Percentiles rank a stretch among this genome's conserved stretches.
These are phyloP conservation scores for Tricholoma bakamatsutake DNA, from an alignment of 768 basidiomycete genomes.

Conservation along the genomic window DNA sequence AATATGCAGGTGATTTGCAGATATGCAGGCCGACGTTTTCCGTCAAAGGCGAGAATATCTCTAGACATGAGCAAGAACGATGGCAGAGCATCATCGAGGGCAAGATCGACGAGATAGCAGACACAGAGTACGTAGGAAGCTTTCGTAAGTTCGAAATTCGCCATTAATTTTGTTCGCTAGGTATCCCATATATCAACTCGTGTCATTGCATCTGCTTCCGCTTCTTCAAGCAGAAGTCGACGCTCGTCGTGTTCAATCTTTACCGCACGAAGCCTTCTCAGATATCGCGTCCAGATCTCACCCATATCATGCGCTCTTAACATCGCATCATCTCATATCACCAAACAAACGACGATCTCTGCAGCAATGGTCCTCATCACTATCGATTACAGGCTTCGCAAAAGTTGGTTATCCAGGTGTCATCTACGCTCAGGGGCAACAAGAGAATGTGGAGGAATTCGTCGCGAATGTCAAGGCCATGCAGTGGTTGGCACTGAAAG, in stretches of 20 bases:
- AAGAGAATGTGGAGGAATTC: slow-evolving; percentile 53
- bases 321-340: slow-evolving; percentile 69
- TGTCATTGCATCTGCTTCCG: slow-evolving; percentile 54
- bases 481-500: slow-evolving; percentile 71
- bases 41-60: slow-evolving; percentile 42
- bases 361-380: slow-evolving; percentile 48
- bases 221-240: slow-evolving; percentile 38
- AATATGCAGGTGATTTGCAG: slow-evolving; percentile 9
- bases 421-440: slow-evolving; percentile 61
- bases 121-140: slow-evolving; percentile 24
- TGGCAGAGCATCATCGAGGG: slow-evolving; percentile 40
- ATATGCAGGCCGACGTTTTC: slow-evolving; percentile 20
- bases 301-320: slow-evolving; percentile 56
- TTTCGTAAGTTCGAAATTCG: neutral
- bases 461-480: slow-evolving; percentile 62
- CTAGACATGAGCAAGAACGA: slow-evolving; percentile 41
- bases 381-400: slow-evolving; percentile 57
- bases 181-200: slow-evolving; percentile 54
- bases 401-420: slow-evolving; percentile 74
- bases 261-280: neutral
- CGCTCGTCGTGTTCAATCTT: neutral
- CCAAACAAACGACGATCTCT: slow-evolving; percentile 55
- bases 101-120: slow-evolving; percentile 29
- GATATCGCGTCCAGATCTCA: slow-evolving; percentile 3
- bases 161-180: slow-evolving; percentile 26